phyloP scores from a whole-genome alignment of 139 green algal species.

The Tetratostichococcus sp. region DNA sequence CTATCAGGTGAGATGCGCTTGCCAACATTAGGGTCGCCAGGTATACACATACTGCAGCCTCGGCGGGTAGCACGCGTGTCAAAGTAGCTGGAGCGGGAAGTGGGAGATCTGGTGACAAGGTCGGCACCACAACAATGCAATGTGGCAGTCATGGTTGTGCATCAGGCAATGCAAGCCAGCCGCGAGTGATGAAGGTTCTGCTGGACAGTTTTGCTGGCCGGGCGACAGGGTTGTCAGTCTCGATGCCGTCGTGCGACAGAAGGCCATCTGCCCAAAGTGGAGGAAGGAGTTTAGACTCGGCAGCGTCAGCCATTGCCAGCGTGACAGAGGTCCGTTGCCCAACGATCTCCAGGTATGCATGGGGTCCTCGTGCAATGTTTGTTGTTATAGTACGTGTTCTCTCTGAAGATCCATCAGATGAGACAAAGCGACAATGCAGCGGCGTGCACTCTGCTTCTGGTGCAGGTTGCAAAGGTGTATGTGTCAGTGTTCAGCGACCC shows the following conservation, averaged over 20 bases:
- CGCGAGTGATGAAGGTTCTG: too few relatives aligned
- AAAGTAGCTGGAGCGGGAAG: slow-evolving; percentile 84
- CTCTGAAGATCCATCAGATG: too few relatives aligned
- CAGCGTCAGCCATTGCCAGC: slow-evolving; percentile 71
- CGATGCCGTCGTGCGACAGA: slow-evolving; percentile 67
- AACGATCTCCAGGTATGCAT: slow-evolving; percentile 70
- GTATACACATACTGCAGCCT: slow-evolving; percentile 33
- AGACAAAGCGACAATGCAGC: too few relatives aligned
- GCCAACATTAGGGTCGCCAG: too few relatives aligned
- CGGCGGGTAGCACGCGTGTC: slow-evolving; percentile 80
- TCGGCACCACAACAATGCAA: not conserved
- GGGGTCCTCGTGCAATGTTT: too few relatives aligned
- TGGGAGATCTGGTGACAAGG: slow-evolving; percentile 64
- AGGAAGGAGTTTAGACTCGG: slow-evolving; percentile 44
- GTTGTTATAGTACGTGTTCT: too few relatives aligned
- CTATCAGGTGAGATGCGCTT: too few relatives aligned
- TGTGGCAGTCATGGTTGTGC: too few relatives aligned
- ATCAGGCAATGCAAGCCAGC: too few relatives aligned
- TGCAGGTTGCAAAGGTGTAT: slow-evolving; percentile 69
- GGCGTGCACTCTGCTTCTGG: too few relatives aligned
- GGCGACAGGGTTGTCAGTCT: too few relatives aligned
- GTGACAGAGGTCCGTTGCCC: slow-evolving; percentile 83
- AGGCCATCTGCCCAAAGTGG: slow-evolving; percentile 74
- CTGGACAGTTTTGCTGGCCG: too few relatives aligned
- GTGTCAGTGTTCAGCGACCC: slow-evolving; percentile 66